Evolutionary conservation across 805 yeast species (phyloP).

Genomic region (Hanseniaspora jakobsenii): DNA sequence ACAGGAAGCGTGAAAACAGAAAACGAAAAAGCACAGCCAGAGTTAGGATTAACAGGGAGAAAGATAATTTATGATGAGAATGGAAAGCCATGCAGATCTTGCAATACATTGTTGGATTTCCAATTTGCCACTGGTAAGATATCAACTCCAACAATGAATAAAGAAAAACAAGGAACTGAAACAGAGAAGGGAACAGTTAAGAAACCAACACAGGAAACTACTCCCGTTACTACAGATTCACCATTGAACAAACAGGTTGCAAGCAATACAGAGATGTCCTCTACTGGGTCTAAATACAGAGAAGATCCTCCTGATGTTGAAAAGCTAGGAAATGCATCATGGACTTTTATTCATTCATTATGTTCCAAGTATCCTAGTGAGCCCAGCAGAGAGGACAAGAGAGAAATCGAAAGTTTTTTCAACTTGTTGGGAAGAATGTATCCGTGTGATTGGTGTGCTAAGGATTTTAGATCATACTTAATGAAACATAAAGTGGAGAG

Average conservation of each 20-base stretch:
- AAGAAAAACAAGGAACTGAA: slow-evolving; percentile 21
- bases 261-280: no score
- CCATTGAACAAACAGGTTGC: no score
- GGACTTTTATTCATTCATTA: slow-evolving; percentile 83
- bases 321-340: slow-evolving; percentile 68
- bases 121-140: slow-evolving; percentile 41
- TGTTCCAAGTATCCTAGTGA: slow-evolving; percentile 78
- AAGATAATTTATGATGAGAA: slow-evolving; percentile 51
- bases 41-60: slow-evolving; percentile 14
- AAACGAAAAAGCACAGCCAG: not conserved
- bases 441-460: slow-evolving; percentile 91
- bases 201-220: no score
- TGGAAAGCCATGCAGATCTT: slow-evolving; percentile 92
- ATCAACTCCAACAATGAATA: slow-evolving; percentile 17
- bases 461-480: slow-evolving; percentile 61
- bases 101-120: slow-evolving; percentile 74
- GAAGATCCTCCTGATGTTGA: slow-evolving; percentile 82
- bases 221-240: no score
- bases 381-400: slow-evolving; percentile 52
- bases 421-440: slow-evolving; percentile 63
- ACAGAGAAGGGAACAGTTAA: no score
- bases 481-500: slow-evolving; percentile 43
- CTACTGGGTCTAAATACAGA: slow-evolving; percentile 31
- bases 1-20: no score
- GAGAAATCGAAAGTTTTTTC: slow-evolving; percentile 60